Evolutionary conservation across 345 rosid species (phyloP).

Genomic region (Aurinia saxatilis): DNA sequence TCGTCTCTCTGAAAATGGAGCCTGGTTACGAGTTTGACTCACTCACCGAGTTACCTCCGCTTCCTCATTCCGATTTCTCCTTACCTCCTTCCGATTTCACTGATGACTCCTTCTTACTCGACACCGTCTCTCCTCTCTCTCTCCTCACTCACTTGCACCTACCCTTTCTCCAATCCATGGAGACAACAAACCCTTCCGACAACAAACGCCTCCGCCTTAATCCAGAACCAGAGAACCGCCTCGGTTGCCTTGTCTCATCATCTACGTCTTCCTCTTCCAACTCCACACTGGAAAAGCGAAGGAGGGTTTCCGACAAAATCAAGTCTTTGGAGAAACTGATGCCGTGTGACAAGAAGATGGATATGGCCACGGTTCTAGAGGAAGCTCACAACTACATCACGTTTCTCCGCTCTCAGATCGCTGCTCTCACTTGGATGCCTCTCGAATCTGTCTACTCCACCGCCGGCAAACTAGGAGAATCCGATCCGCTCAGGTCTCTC

Average conservation of each 20-base stretch:
- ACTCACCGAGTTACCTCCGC: conserved; percentile 20
- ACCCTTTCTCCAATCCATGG: too few relatives aligned
- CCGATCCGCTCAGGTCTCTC: conserved; percentile 15
- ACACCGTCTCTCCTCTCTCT: not conserved
- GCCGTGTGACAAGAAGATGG: conserved; percentile 57
- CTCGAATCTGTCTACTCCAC: conserved; percentile 11
- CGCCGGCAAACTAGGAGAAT: not conserved
- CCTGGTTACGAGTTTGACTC: conserved; percentile 7
- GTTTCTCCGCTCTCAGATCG: conserved; percentile 53
- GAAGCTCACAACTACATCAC: conserved; percentile 54
- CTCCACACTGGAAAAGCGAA: conserved; percentile 12
- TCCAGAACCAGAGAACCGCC: too few relatives aligned
- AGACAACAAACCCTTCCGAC: too few relatives aligned
- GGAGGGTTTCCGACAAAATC: conserved; percentile 40
- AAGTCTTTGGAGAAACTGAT: conserved; percentile 48
- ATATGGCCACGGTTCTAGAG: conserved; percentile 37
- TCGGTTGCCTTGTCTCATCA: not conserved
- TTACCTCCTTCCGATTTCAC: conserved; percentile 27
- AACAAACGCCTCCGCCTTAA: conserved; percentile 9
- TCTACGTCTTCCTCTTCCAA: not conserved
- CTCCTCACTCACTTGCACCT: too few relatives aligned
- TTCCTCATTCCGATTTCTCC: conserved; percentile 8
- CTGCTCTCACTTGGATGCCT: conserved; percentile 47
- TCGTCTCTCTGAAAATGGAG: conserved; percentile 18
- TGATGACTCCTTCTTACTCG: not conserved